Conservation (phyloP, 2,329 filamentous ascomycete species). For the Stagonosporopsis vannaccii region DNA sequence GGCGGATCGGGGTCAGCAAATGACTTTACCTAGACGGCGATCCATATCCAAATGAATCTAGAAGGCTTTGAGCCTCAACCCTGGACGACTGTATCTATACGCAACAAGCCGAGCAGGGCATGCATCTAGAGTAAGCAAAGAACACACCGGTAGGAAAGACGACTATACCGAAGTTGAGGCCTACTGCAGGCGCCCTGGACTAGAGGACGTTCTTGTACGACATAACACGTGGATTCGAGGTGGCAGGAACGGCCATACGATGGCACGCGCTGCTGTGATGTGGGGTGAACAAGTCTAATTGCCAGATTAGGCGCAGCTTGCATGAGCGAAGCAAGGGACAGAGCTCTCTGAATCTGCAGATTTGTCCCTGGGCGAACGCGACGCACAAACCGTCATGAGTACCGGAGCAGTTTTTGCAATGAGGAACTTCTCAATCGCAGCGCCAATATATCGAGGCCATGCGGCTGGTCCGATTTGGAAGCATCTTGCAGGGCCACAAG, state of each 20-base stretch:
- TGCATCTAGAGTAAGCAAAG: slow-evolving; percentile 6
- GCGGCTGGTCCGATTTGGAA: not conserved
- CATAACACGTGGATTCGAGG: slow-evolving; percentile 30
- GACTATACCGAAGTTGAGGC: slow-evolving; percentile 25
- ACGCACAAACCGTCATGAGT: not conserved
- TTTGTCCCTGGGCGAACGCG: not conserved
- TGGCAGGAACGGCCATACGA: slow-evolving; percentile 11
- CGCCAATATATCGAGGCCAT: slow-evolving; percentile 1
- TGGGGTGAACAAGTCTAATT: slow-evolving; percentile 15
- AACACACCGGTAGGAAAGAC: slow-evolving; percentile 18
- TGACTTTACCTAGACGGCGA: slow-evolving; percentile 13
- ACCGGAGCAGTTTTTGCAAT: not conserved
- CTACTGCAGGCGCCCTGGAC: slow-evolving; percentile 28
- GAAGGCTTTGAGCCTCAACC: slow-evolving; percentile 8
- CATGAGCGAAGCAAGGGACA: slow-evolving; percentile 12
- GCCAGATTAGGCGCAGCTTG: slow-evolving; percentile 7
- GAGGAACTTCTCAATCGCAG: not conserved
- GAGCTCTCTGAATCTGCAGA: not conserved
- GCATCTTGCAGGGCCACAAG: not conserved
- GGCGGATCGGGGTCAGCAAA: not conserved
- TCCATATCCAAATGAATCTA: slow-evolving; percentile 5
- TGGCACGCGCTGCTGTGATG: slow-evolving; percentile 25
- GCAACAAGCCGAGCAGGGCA: slow-evolving; percentile 2
- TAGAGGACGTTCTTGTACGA: slow-evolving; percentile 30
- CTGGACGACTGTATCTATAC: slow-evolving; percentile 4